Conservation (phyloP, 345 rosid genomes). For the Mercurialis annua region DNA sequence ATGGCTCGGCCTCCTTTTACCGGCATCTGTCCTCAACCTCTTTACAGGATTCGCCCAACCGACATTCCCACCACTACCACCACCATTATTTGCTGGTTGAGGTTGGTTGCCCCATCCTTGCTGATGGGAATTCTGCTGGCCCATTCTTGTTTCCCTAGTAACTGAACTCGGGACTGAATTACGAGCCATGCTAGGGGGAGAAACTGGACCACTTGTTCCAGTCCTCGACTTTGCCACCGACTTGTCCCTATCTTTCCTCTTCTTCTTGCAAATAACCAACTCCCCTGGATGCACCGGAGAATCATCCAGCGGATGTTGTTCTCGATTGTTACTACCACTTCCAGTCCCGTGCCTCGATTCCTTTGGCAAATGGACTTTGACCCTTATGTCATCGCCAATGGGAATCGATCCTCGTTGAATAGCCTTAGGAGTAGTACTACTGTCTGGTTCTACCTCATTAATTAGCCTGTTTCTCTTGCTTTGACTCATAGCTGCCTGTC, state of each 20-base stretch:
- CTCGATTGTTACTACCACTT: conserved; percentile 44
- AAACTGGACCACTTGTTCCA: conserved; percentile 68
- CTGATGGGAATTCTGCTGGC: conserved; percentile 45
- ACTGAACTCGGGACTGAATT: conserved; percentile 35
- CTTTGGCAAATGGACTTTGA: conserved; percentile 67
- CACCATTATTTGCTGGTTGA: conserved; percentile 53
- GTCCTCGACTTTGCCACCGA: conserved; percentile 51
- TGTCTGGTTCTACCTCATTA: conserved; percentile 59
- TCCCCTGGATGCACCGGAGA: conserved; percentile 89
- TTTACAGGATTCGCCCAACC: conserved; percentile 99
- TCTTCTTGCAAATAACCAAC: conserved; percentile 95
- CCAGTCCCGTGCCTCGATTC: conserved; percentile 63
- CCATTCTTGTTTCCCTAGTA: conserved; percentile 50
- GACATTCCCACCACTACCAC: conserved; percentile 59
- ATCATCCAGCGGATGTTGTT: conserved; percentile 56
- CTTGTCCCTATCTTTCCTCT: conserved; percentile 96
- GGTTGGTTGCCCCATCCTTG: conserved; percentile 77
- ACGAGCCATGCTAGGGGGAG: conserved; percentile 71
- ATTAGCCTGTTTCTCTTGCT: conserved; percentile 59
- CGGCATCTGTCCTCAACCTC: conserved; percentile 89
- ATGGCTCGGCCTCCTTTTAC: conserved; percentile 90
- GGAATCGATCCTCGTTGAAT: conserved; percentile 43
- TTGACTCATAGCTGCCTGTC: conserved; percentile 47
- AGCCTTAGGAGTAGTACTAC: conserved; percentile 49
- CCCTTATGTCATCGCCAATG: conserved; percentile 56